These are phyloP conservation scores for Furculomyces boomerangus DNA, from an alignment of 371 early-diverging fungal genomes.

Conservation along the genomic window DNA sequence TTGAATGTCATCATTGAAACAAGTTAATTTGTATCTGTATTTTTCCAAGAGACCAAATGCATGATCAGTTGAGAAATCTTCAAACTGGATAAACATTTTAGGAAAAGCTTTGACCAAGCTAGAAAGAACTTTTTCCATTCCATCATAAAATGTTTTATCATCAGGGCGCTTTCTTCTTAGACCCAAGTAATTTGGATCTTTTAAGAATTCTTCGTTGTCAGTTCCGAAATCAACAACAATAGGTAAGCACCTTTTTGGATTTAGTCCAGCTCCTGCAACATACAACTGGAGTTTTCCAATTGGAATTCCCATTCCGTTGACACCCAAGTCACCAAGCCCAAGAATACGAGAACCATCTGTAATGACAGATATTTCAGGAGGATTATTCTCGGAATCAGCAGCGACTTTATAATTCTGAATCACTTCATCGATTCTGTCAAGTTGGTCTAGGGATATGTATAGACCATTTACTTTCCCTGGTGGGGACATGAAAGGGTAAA, in stretches of 20 bases:
- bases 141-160: slow-evolving; percentile 49
- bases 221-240: slow-evolving; percentile 81
- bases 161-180: slow-evolving; percentile 53
- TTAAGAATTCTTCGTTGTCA: slow-evolving; percentile 49
- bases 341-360: slow-evolving; percentile 86
- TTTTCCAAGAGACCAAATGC: slow-evolving; percentile 51
- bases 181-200: slow-evolving; percentile 81
- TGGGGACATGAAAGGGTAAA: slow-evolving; percentile 62
- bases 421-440: slow-evolving; percentile 43
- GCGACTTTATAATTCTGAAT: slow-evolving; percentile 40
- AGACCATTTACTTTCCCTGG: slow-evolving; percentile 69
- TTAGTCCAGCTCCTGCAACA: slow-evolving; percentile 74
- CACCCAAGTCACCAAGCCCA: slow-evolving; percentile 80
- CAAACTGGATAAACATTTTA: slow-evolving; percentile 69
- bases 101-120: slow-evolving; percentile 51
- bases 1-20: slow-evolving; percentile 29
- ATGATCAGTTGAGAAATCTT: slow-evolving; percentile 82
- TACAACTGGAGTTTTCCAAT: slow-evolving; percentile 82
- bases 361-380: slow-evolving; percentile 55
- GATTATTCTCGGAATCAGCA: slow-evolving; percentile 9
- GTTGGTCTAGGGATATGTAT: slow-evolving; percentile 56
- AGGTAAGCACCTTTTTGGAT: slow-evolving; percentile 69
- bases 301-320: slow-evolving; percentile 83
- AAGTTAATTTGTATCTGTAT: slow-evolving; percentile 47
- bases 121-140: slow-evolving; percentile 60